A percentile compares a stretch with the other conserved stretches of the same genome.
Conservation (phyloP, 2,329 filamentous ascomycete genomes). For the Coniochaeta sp. region DNA sequence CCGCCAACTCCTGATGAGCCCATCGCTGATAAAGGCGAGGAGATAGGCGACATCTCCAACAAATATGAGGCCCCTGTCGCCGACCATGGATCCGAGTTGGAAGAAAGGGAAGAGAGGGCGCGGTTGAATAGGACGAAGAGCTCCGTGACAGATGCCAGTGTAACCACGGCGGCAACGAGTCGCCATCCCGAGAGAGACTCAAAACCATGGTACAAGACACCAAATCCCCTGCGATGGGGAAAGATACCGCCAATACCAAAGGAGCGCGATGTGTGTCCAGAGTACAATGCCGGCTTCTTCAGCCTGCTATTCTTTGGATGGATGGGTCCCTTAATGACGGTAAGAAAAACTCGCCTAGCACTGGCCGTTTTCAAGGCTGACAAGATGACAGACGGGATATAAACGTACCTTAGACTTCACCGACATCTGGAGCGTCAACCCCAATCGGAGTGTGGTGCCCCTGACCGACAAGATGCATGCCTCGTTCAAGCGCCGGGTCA, state of each 20-base stretch:
- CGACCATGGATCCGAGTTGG: constrained; percentile 13
- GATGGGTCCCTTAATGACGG: constrained; percentile 82
- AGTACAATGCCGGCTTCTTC: constrained; percentile 67
- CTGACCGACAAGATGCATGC: constrained; percentile 60
- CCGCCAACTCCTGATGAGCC: constrained; percentile 8
- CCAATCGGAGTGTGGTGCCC: constrained; percentile 63
- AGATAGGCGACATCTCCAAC: constrained; percentile 6
- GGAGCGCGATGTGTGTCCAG: constrained; percentile 50
- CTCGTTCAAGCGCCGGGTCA: constrained; percentile 62
- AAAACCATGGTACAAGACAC: constrained; percentile 57
- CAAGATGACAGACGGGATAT: constrained; percentile 61
- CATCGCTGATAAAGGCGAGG: constrained; percentile 11
- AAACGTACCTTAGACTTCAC: constrained; percentile 73
- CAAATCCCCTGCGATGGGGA: constrained; percentile 58
- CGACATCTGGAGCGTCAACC: constrained; percentile 88
- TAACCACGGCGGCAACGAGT: constrained; percentile 34
- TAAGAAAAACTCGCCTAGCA: constrained; percentile 31
- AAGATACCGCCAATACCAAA: constrained; percentile 47
- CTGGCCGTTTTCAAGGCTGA: constrained; percentile 10
- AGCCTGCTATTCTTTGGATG: constrained; percentile 79
- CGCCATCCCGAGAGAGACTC: constrained; percentile 23
- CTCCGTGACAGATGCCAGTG: constrained; percentile 46
- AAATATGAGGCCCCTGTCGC: constrained; percentile 3
- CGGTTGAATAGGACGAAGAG: constrained; percentile 39
- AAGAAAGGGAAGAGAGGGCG: constrained; percentile 18